Evolutionary conservation across 2,329 filamentous ascomycete species (phyloP), one percentile per base, ranked within the genome.

Genomic region (Trichoderma guizhouense): DNA sequence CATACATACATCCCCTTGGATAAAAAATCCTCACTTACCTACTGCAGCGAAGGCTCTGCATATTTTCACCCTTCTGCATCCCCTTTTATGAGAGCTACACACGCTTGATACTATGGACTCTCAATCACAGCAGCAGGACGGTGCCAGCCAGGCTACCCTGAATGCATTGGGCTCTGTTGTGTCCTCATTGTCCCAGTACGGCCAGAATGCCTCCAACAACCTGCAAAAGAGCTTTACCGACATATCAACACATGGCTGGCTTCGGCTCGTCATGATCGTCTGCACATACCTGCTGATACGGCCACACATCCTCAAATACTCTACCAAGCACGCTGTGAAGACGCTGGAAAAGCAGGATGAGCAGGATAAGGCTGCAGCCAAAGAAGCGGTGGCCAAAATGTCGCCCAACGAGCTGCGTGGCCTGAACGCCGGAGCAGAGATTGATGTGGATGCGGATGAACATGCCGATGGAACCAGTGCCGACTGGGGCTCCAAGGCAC

Each of bases 231-330:
- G 85, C 28, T 84, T 91, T 74, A 80, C 81, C 73, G 82, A 81
- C 73, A 86, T 90, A 84, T 83, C 84, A 1, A 77, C 80, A 12
- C 82, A 88, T 75, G 83, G 86, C 55, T 90, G 86, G 84, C 86
- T 96, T 76, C 92, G 93, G 62, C 86, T 96, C 72, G 82, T 93
- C 75, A 86, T 90, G 75, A 87, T 94, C 73, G 87, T 94, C 24
- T 89, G 93, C 77, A 90, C 88, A 70, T 97, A 95, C 83, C 79
- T 90, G 74, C 86, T 96, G 67, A 77, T 94, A 28, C 90, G 93
- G 1, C 93, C 93, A 0, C 94, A 93, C 79, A 81, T 95, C 66
- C 86, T 95, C 77, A 91, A 91, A 78, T 81, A 89, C 47, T 90
- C 89, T 76, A 88, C 86, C 73, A 89, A 88, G 76, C 82, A 86